phyloP scores from a whole-genome alignment of 164 flowering plant genomes.

The grape (Vitis vinifera) region DNA sequence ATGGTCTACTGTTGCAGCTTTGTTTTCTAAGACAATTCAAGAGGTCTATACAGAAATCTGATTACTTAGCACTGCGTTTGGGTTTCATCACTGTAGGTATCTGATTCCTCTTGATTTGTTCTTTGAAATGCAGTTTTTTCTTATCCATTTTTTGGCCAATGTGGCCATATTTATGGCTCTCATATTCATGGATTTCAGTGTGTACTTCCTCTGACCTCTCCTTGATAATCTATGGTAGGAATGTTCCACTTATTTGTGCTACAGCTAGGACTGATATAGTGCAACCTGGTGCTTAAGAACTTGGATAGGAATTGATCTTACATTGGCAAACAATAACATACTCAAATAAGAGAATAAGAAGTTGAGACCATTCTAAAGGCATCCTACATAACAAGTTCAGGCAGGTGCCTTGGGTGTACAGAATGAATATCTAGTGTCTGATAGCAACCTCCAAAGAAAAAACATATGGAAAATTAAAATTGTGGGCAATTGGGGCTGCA shows the following conservation, averaged over 20 bases:
- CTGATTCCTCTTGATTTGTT: conserved; percentile 10
- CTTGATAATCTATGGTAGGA: neutral
- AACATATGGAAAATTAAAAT: too few species aligned
- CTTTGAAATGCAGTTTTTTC: neutral
- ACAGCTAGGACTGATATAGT: neutral
- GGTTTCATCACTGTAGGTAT: conserved; percentile 88
- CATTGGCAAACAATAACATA: neutral
- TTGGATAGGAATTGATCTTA: neutral
- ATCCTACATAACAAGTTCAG: neutral
- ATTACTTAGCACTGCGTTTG: conserved; percentile 78
- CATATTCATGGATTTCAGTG: neutral
- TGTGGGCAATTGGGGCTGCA: too few species aligned
- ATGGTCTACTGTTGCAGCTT: conserved; percentile 53
- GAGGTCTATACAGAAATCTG: conserved; percentile 67
- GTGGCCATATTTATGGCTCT: neutral
- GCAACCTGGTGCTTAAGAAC: neutral
- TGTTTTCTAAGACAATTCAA: conserved; percentile 84
- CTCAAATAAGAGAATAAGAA: neutral
- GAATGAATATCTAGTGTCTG: neutral
- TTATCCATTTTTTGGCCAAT: neutral
- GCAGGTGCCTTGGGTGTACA: neutral
- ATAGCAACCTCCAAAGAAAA: too few species aligned
- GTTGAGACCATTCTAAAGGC: too few species aligned
- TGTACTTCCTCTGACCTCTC: neutral
- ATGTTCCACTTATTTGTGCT: neutral